These are phyloP conservation scores for Singerocomus inundabilis DNA, from an alignment of 1,284 basidiomycete genomes.

Conservation along the genomic window DNA sequence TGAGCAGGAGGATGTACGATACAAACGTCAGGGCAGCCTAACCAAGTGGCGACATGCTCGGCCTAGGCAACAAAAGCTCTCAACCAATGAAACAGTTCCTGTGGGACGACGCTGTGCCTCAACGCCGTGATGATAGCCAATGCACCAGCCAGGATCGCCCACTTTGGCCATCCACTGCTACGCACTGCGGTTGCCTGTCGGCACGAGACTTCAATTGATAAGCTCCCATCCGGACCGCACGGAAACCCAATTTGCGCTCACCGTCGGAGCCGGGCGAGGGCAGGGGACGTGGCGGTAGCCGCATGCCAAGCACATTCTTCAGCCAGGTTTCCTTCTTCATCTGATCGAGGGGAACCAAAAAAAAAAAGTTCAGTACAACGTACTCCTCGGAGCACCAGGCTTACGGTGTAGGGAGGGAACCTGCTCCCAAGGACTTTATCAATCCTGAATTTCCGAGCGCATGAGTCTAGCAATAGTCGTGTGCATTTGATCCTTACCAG, in stretches of 20 bases:
- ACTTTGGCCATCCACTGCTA: neutral
- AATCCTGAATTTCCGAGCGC: conserved; percentile 39
- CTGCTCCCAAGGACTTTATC: conserved; percentile 56
- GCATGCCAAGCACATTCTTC: conserved; percentile 10
- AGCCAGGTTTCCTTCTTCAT: conserved; percentile 28
- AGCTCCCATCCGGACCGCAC: neutral
- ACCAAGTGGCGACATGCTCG: no score
- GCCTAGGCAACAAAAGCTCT: conserved; percentile 7
- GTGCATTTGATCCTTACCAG: conserved; percentile 42
- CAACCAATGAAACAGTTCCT: conserved; percentile 1
- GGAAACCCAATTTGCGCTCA: conserved; percentile 14
- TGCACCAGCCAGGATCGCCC: conserved; percentile 2
- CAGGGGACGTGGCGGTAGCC: conserved; percentile 25
- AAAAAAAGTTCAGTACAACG: neutral
- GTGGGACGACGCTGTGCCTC: neutral
- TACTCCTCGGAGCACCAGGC: conserved; percentile 6
- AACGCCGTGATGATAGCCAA: conserved; percentile 11
- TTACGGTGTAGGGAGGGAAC: conserved; percentile 65
- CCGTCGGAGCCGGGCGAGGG: conserved; percentile 10
- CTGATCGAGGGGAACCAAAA: conserved; percentile 12
- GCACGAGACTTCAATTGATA: conserved; percentile 14
- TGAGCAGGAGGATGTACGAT: neutral
- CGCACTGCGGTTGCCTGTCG: conserved; percentile 4
- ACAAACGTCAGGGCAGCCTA: no score
- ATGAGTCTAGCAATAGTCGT: neutral